Conservation (phyloP, 805 yeast genomes). For the Scheffersomyces stipitis region DNA sequence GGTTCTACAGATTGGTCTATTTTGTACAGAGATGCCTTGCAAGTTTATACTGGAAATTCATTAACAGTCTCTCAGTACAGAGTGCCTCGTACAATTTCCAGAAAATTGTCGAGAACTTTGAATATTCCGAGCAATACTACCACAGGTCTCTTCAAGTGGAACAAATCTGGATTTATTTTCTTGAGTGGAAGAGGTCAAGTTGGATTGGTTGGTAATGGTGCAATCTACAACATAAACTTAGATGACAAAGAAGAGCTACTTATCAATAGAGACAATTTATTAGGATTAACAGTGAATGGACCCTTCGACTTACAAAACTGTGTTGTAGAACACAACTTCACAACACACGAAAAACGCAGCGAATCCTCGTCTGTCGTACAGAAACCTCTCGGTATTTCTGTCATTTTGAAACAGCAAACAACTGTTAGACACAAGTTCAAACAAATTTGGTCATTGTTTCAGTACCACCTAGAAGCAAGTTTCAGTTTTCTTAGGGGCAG, state of each 20-base stretch:
- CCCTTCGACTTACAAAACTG: conserved; percentile 44
- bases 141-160: conserved; percentile 43
- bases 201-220: conserved; percentile 56
- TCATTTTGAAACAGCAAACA: not conserved
- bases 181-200: conserved; percentile 59
- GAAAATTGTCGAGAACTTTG: conserved; percentile 25
- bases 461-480: not conserved
- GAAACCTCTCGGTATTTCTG: not conserved
- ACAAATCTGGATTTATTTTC: conserved; percentile 43
- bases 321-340: conserved; percentile 20
- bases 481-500: not conserved
- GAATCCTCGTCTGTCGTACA: not conserved
- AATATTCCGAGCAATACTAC: conserved; percentile 19
- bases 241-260: conserved; percentile 48
- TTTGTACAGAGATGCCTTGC: conserved; percentile 46
- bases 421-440: not conserved
- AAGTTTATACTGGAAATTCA: conserved; percentile 55
- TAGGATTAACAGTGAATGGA: conserved; percentile 54
- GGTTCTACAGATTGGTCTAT: conserved; percentile 67
- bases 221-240: conserved; percentile 48
- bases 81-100: conserved; percentile 41
- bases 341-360: not conserved
- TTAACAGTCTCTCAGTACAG: conserved; percentile 37
- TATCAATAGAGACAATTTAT: conserved; percentile 44
- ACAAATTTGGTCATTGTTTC: not conserved